Evolutionary conservation across 345 rosid species (phyloP).

Genomic region (Camelina laxa): DNA sequence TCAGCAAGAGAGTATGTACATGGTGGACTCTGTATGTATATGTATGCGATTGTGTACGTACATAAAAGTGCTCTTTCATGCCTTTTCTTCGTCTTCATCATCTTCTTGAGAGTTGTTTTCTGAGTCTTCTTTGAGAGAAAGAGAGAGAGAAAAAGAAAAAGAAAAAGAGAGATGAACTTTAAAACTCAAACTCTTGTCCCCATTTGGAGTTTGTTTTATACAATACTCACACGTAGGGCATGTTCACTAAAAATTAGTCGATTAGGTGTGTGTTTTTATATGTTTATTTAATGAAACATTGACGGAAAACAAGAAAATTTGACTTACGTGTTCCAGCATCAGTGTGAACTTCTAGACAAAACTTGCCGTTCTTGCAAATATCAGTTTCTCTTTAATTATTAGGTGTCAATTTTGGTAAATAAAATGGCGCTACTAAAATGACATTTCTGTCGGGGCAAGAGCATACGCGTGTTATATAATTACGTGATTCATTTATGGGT

Average conservation of each 20-base stretch:
- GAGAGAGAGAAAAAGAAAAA: not conserved
- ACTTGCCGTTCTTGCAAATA: slow-evolving; percentile 8
- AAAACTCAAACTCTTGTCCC: slow-evolving; percentile 21
- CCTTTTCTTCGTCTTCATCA: slow-evolving; percentile 33
- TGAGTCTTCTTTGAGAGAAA: slow-evolving; percentile 15
- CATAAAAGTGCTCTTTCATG: slow-evolving; percentile 1
- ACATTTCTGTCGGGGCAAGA: not conserved
- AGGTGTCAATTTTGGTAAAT: not conserved
- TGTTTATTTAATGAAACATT: slow-evolving; percentile 1
- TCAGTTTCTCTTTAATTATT: not conserved
- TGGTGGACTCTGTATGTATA: not conserved
- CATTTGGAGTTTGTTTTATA: slow-evolving; percentile 16
- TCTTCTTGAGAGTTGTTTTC: slow-evolving; percentile 3
- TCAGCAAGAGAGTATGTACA: not conserved
- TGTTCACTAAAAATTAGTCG: not conserved
- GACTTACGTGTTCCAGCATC: slow-evolving; percentile 21
- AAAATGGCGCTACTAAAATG: not conserved
- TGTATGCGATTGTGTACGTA: not conserved
- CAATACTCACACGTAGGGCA: slow-evolving; percentile 1
- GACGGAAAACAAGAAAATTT: slow-evolving; percentile 24
- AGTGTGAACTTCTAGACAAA: slow-evolving; percentile 34
- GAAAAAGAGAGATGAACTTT: slow-evolving; percentile 16
- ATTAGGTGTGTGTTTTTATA: not conserved
- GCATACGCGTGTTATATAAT: not conserved
- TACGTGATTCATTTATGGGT: too few species aligned